Percentiles rank a stretch among this genome's conserved stretches.
These are phyloP conservation scores for Botrytis byssoidea DNA, from an alignment of 2,329 filamentous ascomycete species.

Conservation along the genomic window DNA sequence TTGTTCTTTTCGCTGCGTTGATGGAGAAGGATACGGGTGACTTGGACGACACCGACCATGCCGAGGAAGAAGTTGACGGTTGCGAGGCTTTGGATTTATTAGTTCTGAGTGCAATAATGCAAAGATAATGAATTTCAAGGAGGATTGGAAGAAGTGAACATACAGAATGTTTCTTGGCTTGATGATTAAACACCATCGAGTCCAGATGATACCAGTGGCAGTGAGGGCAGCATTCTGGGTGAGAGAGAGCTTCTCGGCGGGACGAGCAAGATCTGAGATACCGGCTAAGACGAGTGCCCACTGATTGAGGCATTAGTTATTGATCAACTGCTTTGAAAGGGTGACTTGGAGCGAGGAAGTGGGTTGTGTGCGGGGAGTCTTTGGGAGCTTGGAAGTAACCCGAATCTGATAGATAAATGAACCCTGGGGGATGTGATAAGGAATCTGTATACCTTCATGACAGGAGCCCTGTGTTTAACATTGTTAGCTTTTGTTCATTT, in stretches of 20 bases:
- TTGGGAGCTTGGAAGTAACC: background rate
- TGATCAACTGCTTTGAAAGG: background rate
- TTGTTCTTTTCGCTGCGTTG: constrained; percentile 57
- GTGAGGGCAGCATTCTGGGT: constrained; percentile 90
- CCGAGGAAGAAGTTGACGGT: constrained; percentile 98
- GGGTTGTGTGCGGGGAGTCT: background rate
- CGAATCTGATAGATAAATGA: background rate
- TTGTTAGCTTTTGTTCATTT: background rate
- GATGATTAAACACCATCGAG: constrained; percentile 97
- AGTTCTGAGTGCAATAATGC: background rate
- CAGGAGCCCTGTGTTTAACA: constrained; percentile 66
- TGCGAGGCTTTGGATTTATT: constrained; percentile 61
- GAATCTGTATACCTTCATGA: constrained; percentile 72
- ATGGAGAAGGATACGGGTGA: constrained; percentile 70
- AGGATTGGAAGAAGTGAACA: constrained; percentile 37
- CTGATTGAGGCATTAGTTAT: constrained; percentile 36
- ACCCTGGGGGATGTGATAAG: too few relatives aligned
- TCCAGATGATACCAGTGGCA: constrained; percentile 94
- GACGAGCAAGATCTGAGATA: constrained; percentile 85
- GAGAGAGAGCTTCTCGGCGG: constrained; percentile 87
- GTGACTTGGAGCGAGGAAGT: background rate
- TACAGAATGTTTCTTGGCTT: constrained; percentile 88
- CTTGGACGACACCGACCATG: constrained; percentile 79
- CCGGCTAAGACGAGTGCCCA: constrained; percentile 93
- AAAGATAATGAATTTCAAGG: constrained; percentile 23